Conservation (phyloP, 805 yeast genomes). For the Metschnikowia reukaufii region DNA sequence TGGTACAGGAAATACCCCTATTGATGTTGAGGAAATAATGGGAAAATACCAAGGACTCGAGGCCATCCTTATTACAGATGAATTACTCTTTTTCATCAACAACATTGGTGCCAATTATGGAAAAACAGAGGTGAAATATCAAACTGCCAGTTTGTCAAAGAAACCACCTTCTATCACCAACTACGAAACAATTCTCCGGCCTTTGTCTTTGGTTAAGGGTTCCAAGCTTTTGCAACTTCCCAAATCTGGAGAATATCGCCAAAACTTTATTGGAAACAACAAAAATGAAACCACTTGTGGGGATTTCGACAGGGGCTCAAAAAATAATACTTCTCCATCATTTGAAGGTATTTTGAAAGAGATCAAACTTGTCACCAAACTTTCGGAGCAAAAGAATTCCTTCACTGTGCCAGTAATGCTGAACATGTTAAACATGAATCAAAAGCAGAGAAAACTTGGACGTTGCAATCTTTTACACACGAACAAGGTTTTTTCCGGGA, state of each 20-base stretch:
- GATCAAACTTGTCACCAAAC: conserved; percentile 4
- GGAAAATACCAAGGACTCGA: conserved; percentile 4
- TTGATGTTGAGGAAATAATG: conserved; percentile 1
- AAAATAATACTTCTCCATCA: conserved; percentile 2
- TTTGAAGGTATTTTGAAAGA: background rate
- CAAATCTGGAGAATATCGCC: background rate
- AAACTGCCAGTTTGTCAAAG: background rate
- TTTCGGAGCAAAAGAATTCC: background rate
- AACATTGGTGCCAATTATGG: background rate
- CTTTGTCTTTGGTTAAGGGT: background rate
- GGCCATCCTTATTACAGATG: conserved; percentile 4
- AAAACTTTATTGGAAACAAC: no score
- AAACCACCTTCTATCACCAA: background rate
- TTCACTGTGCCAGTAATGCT: conserved; percentile 1
- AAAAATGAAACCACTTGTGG: no score
- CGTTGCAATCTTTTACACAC: background rate
- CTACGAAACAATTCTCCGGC: background rate
- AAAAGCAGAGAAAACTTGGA: background rate
- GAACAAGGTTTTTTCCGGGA: no score
- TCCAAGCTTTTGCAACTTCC: background rate
- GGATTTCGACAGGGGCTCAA: no score
- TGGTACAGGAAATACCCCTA: background rate
- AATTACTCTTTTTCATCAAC: conserved; percentile 6
- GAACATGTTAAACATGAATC: background rate
- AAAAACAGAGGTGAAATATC: background rate